Evolutionary conservation across 345 rosid species (phyloP), one percentile per base, ranked within the genome.

Genomic region (Bretschneidera sinensis): DNA sequence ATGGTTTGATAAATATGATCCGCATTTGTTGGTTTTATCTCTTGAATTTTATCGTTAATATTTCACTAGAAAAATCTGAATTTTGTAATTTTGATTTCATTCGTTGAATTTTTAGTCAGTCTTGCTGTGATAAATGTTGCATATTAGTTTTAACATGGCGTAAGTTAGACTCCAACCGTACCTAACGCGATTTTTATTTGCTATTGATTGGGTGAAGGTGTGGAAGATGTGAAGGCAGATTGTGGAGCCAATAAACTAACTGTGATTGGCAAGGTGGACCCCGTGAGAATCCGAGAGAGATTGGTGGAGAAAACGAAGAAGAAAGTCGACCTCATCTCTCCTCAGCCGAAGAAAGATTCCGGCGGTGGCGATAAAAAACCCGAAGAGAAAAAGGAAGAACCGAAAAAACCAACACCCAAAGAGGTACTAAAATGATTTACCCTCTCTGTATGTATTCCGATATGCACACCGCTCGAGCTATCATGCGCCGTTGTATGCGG

Each of bases 181-280:
- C 45, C 45, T 39, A 39, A 39, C 45, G 2, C 16, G 60, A 35
- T 59, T 23, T 25, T 39, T n/a, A n/a, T n/a, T 43, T 17, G 24
- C 25, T 59, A 18, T 53, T 57, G 47, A 7, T 70, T 34, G 21
- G 54, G 56, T 66, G 61, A 59, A 92, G 99, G 96, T 43, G 96
- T 90, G 43, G 87, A 82, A 58, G 75, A 71, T 28, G 99, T 79
- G 67, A 71, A 71, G 34, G 71, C 81, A 19, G 99, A 94, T 33
- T 25, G 52, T 15, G 79, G 18, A 33, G 63, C 61, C 16, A 76
- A 83, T 65, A 86, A 86, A 64, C 60, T 94, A 60, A 83, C 92
- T 28, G 96, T 90, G 49, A 70, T 52, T 22, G 99, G 99, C 2
- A 74, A 85, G 74, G 85, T 86, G 17, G 89, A 94, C 63, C 97